phyloP scores from a whole-genome alignment of 2,329 filamentous ascomycete genomes.

The Dryadomyces quercus-mongolicae region DNA sequence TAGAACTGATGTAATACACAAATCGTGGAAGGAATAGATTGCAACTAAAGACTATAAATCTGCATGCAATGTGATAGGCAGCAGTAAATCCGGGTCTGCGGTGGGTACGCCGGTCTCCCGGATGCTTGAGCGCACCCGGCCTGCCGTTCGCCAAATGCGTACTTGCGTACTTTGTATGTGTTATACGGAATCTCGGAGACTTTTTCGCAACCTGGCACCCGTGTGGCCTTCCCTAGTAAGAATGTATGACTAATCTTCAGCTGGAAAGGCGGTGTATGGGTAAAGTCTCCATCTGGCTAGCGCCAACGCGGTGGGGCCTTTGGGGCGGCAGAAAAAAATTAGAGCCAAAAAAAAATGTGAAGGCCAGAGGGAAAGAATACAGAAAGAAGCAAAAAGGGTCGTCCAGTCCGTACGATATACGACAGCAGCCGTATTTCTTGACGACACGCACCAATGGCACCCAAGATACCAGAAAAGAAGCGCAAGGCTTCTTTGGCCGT shows the following conservation, averaged over 20 bases:
- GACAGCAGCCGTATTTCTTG: not conserved
- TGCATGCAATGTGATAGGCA: no score
- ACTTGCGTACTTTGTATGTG: no score
- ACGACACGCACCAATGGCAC: slow-evolving; percentile 20
- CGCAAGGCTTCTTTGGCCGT: slow-evolving; percentile 50
- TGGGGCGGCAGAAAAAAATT: not conserved
- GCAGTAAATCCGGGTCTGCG: no score
- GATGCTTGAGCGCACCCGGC: no score
- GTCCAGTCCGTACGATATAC: no score
- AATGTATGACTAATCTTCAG: not conserved
- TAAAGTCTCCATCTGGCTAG: not conserved
- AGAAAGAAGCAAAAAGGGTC: no score
- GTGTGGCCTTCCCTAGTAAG: not conserved
- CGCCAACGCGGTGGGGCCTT: not conserved
- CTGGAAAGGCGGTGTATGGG: not conserved
- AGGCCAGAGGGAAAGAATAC: not conserved
- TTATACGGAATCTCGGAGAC: not conserved
- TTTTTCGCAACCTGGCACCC: not conserved
- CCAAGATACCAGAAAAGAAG: slow-evolving; percentile 39
- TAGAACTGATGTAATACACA: no score
- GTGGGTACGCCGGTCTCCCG: no score
- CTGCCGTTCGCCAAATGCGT: no score
- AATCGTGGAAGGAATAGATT: no score
- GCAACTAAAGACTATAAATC: no score
- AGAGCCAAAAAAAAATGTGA: not conserved